Evolutionary conservation across 192 early-diverging fungal genomes (phyloP), one percentile per base, ranked within the genome.

Genomic region (Phlyctochytrium arcticum): DNA sequence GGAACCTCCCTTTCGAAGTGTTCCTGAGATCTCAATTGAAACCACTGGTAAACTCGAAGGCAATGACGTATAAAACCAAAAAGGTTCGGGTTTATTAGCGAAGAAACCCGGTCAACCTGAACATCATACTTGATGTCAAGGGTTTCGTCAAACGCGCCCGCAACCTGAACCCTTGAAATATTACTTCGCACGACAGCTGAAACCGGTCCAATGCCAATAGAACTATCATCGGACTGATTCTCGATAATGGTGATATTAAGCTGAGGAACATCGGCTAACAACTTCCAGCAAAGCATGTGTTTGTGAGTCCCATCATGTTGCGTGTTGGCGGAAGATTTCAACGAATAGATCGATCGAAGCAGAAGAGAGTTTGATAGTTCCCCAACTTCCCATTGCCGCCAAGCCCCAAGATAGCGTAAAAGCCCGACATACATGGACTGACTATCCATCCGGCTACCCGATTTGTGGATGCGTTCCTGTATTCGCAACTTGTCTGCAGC

Each of bases 371-470:
- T 48, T 3, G 65, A 24, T 21, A 44, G 78, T 49, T 69, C 85
- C 70, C 7, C 70, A 67, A 62, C 80, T 56, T 90, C 86, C 88
- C 88, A 69, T n/a, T 35, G 29, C 27, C 57, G 34, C 67, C 67
- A 69, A 15, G 67, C 29, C 17, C 47, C 36, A 42, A 76, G 37
- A 5, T 65, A 56, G 19, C 50, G 59, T n/a, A 59, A 31, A 6
- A 67, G 32, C 9, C 27, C 29, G 12, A 57, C 65, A 35, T 48
- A 67, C 55, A 57, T 23, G 17, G 53, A 24, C 30, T 66, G 55
- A 5, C 39, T 19, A 26, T 63, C 27, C 0, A 44, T 44, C 15
- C 39, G 12, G 21, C 21, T 44, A 1, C 39, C 1, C n/a, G n/a
- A n/a, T n/a, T n/a, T n/a, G n/a, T n/a, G n/a, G n/a, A n/a, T n/a